These are phyloP conservation scores for Aspergillus unguis DNA, from an alignment of 2,329 filamentous ascomycete genomes.

Conservation along the genomic window DNA sequence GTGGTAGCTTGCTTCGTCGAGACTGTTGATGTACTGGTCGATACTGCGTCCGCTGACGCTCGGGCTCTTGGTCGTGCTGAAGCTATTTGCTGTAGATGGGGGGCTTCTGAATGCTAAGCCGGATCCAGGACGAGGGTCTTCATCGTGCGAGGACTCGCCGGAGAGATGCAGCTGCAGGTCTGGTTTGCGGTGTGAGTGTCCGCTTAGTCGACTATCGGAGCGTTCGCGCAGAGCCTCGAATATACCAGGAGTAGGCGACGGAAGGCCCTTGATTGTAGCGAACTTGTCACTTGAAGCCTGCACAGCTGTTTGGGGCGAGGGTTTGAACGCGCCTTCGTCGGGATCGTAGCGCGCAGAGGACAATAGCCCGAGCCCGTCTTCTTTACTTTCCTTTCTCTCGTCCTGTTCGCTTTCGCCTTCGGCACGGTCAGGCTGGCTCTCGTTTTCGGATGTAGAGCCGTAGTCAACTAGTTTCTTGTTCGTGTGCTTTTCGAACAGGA, in stretches of 20 bases:
- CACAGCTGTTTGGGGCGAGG: slow-evolving; percentile 59
- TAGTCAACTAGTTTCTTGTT: slow-evolving; percentile 46
- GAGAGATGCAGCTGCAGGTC: slow-evolving; percentile 64
- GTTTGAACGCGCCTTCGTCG: slow-evolving; percentile 33
- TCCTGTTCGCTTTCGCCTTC: slow-evolving; percentile 21
- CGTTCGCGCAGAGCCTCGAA: slow-evolving; percentile 62
- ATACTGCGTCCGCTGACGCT: slow-evolving; percentile 63
- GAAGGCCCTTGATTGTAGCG: slow-evolving; percentile 57
- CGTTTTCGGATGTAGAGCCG: slow-evolving; percentile 47
- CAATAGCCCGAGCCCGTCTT: slow-evolving; percentile 34
- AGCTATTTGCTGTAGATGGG: slow-evolving; percentile 44
- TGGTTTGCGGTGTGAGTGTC: slow-evolving; percentile 70
- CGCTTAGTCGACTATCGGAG: slow-evolving; percentile 51
- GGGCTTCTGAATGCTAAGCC: slow-evolving; percentile 44
- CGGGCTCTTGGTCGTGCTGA: slow-evolving; percentile 52
- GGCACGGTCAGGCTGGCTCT: slow-evolving; percentile 20
- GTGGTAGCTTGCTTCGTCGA: slow-evolving; percentile 72
- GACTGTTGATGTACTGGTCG: slow-evolving; percentile 80
- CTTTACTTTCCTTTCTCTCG: slow-evolving; percentile 2
- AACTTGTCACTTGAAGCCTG: slow-evolving; percentile 64
- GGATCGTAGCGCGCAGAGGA: slow-evolving; percentile 48
- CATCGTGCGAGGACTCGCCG: slow-evolving; percentile 50
- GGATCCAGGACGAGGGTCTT: slow-evolving; percentile 52
- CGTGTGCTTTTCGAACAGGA: slow-evolving; percentile 34
- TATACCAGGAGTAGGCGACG: slow-evolving; percentile 65